These are phyloP conservation scores for Phytophthora parvispora DNA, from an alignment of 352 stramenopile genomes.

Conservation along the genomic window DNA sequence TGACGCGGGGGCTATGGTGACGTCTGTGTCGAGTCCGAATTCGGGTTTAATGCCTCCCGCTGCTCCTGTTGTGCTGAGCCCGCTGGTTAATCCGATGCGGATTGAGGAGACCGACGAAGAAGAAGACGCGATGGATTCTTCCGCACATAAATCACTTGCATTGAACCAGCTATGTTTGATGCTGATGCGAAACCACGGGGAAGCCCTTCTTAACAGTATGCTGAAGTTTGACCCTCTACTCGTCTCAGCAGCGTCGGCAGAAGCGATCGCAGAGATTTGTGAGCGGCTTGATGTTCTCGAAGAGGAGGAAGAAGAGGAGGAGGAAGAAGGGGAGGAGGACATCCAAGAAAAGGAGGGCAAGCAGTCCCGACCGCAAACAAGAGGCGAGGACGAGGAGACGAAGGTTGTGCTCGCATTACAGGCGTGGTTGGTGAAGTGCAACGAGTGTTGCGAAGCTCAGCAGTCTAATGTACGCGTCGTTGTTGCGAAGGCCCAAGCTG, in stretches of 20 bases:
- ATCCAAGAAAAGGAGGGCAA: neutral
- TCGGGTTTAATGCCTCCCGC: conserved; percentile 14
- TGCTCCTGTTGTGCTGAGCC: conserved; percentile 5
- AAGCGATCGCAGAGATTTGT: conserved; percentile 56
- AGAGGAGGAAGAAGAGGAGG: conserved; percentile 38
- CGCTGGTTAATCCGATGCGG: neutral
- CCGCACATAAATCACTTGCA: conserved; percentile 23
- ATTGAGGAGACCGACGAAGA: conserved; percentile 17
- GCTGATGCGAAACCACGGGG: conserved; percentile 49
- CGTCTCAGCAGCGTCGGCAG: conserved; percentile 40
- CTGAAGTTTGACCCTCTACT: conserved; percentile 67
- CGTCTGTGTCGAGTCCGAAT: neutral
- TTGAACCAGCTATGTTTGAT: conserved; percentile 57
- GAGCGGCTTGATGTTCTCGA: conserved; percentile 28
- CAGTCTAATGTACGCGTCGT: conserved; percentile 45
- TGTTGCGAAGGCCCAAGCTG: conserved; percentile 48
- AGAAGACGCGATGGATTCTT: conserved; percentile 2
- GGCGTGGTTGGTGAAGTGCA: conserved; percentile 70
- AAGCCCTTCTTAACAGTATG: conserved; percentile 64
- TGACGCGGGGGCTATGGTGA: neutral
- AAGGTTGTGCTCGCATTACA: conserved; percentile 58
- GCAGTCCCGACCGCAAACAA: conserved; percentile 10
- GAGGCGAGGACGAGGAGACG: conserved; percentile 31
- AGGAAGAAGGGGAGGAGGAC: conserved; percentile 28
- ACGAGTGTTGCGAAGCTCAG: conserved; percentile 56